Evolutionary conservation across 345 rosid genomes (phyloP).

Genomic region (Euphorbia tirucalli): DNA sequence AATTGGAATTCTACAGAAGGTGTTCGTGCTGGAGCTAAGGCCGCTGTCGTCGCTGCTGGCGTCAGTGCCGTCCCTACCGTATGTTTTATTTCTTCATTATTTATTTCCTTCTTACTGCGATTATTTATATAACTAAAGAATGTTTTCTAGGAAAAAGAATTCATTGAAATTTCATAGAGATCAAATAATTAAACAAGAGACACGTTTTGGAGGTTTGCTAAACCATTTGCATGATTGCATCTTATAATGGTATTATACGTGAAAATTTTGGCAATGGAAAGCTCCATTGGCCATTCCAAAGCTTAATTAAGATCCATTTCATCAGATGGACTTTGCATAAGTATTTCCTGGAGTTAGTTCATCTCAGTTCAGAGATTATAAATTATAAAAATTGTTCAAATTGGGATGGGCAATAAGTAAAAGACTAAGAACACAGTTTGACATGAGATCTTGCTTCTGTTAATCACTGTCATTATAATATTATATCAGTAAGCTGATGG

Average conservation of each 20-base stretch:
- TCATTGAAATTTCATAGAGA: background rate
- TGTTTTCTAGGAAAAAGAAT: background rate
- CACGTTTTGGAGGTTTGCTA: background rate
- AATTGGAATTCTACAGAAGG: constrained; percentile 44
- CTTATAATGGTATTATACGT: background rate
- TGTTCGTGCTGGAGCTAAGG: constrained; percentile 57
- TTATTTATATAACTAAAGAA: background rate
- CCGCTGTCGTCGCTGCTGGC: constrained; percentile 45
- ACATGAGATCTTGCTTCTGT: background rate
- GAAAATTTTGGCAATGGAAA: background rate
- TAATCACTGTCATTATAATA: background rate
- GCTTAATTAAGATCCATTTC: background rate
- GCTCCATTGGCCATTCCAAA: background rate
- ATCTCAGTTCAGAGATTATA: background rate
- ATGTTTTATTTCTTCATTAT: constrained; percentile 1
- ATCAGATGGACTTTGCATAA: background rate
- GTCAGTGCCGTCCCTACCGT: constrained; percentile 56
- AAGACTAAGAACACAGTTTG: background rate
- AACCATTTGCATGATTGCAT: background rate
- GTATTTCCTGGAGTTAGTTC: background rate
- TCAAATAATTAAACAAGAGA: background rate
- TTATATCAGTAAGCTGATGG: background rate
- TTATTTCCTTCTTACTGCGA: background rate
- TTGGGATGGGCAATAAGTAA: background rate
- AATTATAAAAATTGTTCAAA: background rate